Percentiles rank a stretch among this genome's conserved stretches.
These are phyloP conservation scores for Emiliania huxleyi DNA, from an alignment of 78 protist species.

Conservation along the genomic window DNA sequence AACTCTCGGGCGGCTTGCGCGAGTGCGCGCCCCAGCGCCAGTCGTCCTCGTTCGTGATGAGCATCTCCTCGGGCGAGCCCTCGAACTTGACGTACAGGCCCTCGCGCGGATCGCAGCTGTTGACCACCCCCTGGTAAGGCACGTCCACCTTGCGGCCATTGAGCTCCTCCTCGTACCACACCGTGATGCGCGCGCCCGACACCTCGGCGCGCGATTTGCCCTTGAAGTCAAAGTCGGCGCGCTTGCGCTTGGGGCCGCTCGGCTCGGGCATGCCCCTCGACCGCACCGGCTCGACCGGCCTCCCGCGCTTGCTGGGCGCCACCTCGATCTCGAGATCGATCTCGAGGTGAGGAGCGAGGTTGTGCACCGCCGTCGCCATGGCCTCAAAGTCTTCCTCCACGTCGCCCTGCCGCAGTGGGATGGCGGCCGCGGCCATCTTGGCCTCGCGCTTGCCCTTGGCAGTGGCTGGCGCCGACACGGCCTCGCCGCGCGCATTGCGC, in stretches of 20 bases:
- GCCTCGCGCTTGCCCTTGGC: not conserved
- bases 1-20: not conserved
- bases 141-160: slow-evolving; percentile 6
- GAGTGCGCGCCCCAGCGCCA: slow-evolving; percentile 10
- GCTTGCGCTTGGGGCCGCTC: not conserved
- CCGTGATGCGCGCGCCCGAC: slow-evolving; percentile 12
- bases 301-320: not conserved
- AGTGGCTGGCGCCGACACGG: not conserved
- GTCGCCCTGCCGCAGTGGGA: not conserved
- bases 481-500: not conserved
- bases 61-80: not conserved
- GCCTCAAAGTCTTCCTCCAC: slow-evolving; percentile 2
- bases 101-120: not conserved
- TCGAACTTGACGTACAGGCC: not conserved
- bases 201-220: slow-evolving; percentile 8
- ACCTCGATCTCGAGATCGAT: not conserved
- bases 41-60: slow-evolving; percentile 11
- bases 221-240: not conserved
- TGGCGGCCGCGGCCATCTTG: not conserved
- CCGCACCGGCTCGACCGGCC: not conserved
- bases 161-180: slow-evolving; percentile 24
- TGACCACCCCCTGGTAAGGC: not conserved
- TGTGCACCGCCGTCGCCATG: not conserved
- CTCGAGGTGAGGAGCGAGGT: not conserved
- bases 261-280: not conserved